Conservation (phyloP, 1,139 yeast genomes). For the Blastobotrys proliferans region DNA sequence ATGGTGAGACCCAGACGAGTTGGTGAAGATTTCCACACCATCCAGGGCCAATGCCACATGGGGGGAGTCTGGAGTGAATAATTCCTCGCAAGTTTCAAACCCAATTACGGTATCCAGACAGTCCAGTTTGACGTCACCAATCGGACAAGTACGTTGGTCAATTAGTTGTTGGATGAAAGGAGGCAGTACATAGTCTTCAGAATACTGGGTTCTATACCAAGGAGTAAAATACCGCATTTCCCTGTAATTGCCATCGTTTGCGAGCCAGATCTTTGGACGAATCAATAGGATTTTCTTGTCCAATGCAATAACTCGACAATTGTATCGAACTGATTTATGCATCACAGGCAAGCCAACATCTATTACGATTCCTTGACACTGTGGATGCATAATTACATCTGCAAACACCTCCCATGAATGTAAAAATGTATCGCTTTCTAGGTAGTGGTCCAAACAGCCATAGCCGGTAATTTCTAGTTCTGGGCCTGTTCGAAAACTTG, state of each 20-base stretch:
- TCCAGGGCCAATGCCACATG: conserved; percentile 88
- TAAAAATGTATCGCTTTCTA: conserved; percentile 80
- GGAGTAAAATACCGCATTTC: conserved; percentile 97
- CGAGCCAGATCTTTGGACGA: conserved; percentile 87
- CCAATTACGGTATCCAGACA: conserved; percentile 87
- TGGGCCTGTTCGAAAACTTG: conserved; percentile 90
- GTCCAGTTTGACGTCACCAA: conserved; percentile 87
- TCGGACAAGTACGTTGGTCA: conserved; percentile 50
- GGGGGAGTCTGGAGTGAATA: conserved; percentile 94
- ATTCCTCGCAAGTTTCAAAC: conserved; percentile 95
- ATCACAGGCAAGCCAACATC: conserved; percentile 95
- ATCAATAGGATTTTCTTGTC: conserved; percentile 77
- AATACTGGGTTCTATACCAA: conserved; percentile 75
- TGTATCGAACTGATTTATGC: conserved; percentile 83
- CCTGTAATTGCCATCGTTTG: conserved; percentile 95
- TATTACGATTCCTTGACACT: conserved; percentile 68
- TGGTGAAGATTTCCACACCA: conserved; percentile 94
- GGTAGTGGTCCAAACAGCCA: conserved; percentile 93
- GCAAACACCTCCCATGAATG: conserved; percentile 96
- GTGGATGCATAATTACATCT: conserved; percentile 60
- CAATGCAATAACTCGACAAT: conserved; percentile 80
- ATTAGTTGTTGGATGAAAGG: conserved; percentile 55
- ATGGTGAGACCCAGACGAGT: conserved; percentile 95
- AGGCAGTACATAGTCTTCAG: conserved; percentile 72
- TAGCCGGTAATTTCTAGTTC: conserved; percentile 88